These are phyloP conservation scores for Anethum foeniculum DNA, from an alignment of 140 eudicot species.

Conservation along the genomic window DNA sequence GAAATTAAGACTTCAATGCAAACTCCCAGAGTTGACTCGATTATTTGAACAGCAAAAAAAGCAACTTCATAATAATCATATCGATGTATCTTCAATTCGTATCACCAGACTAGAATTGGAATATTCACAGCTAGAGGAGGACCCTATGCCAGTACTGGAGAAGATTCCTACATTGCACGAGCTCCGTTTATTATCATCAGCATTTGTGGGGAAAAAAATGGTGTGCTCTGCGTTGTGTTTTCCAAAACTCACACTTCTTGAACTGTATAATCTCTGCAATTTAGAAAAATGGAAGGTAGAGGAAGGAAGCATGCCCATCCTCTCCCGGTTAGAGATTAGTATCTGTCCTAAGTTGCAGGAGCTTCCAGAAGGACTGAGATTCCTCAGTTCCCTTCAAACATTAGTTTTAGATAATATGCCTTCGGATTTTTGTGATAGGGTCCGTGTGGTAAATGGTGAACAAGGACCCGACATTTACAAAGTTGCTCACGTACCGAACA, in stretches of 20 bases:
- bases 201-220: constrained; percentile 6
- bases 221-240: constrained; percentile 12
- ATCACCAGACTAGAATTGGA: neutral
- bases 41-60: neutral
- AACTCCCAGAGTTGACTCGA: neutral
- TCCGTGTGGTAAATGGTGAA: neutral
- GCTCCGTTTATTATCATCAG: neutral
- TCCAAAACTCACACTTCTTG: constrained; percentile 13
- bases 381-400: no score
- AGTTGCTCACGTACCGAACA: no score
- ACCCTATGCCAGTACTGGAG: constrained; percentile 12
- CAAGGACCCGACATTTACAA: neutral
- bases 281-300: constrained; percentile 22
- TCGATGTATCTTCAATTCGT: neutral
- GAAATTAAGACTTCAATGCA: no score
- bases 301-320: no score
- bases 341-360: no score
- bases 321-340: no score
- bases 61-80: neutral
- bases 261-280: neutral
- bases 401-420: neutral
- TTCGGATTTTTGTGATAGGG: neutral
- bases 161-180: constrained; percentile 1
- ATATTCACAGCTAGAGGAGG: neutral
- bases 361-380: no score